Base-by-base conservation (phyloP, 2,329 filamentous ascomycete species). In the Aureobasidium subglaciale region DNA sequence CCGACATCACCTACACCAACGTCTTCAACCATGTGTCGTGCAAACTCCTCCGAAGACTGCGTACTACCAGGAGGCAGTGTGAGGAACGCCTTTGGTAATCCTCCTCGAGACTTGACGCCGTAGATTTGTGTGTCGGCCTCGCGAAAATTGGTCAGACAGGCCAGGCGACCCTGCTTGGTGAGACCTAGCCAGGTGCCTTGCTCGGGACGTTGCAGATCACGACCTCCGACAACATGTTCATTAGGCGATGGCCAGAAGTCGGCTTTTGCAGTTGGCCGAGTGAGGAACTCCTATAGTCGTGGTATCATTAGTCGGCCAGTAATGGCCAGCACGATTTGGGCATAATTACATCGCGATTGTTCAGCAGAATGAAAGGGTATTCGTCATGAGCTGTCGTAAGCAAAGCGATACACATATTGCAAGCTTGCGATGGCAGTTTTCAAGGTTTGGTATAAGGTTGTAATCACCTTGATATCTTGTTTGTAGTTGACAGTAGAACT, bases 181-280 rank as follows among this genome's bases (percentile, higher is more conserved):
- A 85, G 73, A 18, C 81, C 83, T 45, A 85, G 77, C 83, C 83
- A 86, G 58, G 83, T 85, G 20, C 83, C 83, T 55, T 81, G 79
- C 35, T 74, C 77, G 13, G 75, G 66, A 24, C 82, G 78, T 45
- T 83, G 78, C 10, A 85, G 73, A 64, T 86, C 83, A 41, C 81
- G 80, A 20, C 81, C 82, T 27, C 80, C 82, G 6, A 85, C 72
- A 55, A 86, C 76, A 59, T 83, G 72, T 15, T 68, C 62, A 61
- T 80, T 67, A 3, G 81, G 80, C 11, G 70, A 62, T 38, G 78
- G 75, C 83, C 83, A 85, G 80, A 80, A 85, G 61, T 73, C 69
- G 57, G 79, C 81, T 30, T 71, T 70, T 29, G 79, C 76, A 20
- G 83, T 86, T 49, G 82, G 82, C 30, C 83, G 79, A 59, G 75